phyloP scores from a whole-genome alignment of 2,329 filamentous ascomycete genomes.

The Fusarium floridanum region DNA sequence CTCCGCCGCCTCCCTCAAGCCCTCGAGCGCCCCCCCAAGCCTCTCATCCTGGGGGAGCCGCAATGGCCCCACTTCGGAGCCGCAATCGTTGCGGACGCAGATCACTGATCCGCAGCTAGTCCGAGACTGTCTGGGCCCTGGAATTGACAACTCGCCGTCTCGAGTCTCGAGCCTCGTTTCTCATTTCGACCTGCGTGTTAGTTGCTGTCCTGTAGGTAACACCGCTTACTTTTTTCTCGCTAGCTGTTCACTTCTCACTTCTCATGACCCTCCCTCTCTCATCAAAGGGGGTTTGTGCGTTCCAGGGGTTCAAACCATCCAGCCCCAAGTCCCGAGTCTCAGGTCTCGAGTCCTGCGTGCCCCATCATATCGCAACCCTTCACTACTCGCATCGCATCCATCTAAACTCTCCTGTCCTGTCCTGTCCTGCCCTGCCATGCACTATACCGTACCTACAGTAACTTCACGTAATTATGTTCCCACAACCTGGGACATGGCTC shows the following conservation, averaged over 20 bases:
- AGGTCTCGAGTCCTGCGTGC: slow-evolving; percentile 8
- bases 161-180: slow-evolving; percentile 26
- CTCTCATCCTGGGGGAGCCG: slow-evolving; percentile 44
- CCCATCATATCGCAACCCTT: slow-evolving; percentile 1
- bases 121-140: slow-evolving; percentile 28
- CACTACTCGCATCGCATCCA: slow-evolving; percentile 14
- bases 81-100: slow-evolving; percentile 44
- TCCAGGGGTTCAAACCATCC: slow-evolving; percentile 27
- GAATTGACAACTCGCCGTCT: slow-evolving; percentile 32
- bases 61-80: slow-evolving; percentile 47
- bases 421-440: not conserved
- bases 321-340: slow-evolving; percentile 16
- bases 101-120: slow-evolving; percentile 48
- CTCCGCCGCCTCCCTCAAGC: slow-evolving; percentile 7
- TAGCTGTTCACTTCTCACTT: not conserved
- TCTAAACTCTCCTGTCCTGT: not conserved
- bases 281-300: slow-evolving; percentile 21
- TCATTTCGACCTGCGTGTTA: slow-evolving; percentile 28
- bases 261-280: slow-evolving; percentile 7
- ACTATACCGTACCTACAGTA: not conserved
- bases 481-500: not conserved
- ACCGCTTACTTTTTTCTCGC: slow-evolving; percentile 4
- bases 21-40: slow-evolving; percentile 3
- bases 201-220: not conserved
- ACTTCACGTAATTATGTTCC: not conserved